Conservation (phyloP, 306 rosid species). For the Acacia melanoxylon region DNA sequence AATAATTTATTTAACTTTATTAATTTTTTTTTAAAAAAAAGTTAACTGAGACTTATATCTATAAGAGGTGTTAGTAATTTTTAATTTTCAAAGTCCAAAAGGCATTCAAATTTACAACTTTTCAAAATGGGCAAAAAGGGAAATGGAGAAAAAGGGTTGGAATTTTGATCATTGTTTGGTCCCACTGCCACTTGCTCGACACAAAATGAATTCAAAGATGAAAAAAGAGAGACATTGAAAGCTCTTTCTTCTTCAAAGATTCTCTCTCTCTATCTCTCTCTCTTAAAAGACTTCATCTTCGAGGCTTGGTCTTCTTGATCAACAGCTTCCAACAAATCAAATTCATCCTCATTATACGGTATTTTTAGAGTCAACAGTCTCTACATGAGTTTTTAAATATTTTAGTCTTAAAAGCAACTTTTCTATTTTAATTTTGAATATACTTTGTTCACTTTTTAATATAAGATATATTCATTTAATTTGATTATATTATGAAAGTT, state of each 20-base stretch:
- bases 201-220: neutral
- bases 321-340: too few species aligned
- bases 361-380: neutral
- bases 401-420: too few species aligned
- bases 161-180: constrained; percentile 10
- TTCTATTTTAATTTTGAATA: too few species aligned
- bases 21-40: too few species aligned
- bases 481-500: too few species aligned
- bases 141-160: neutral
- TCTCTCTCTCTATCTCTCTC: neutral
- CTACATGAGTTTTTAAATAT: neutral
- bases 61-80: accelerated
- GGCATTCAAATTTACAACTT: constrained; percentile 6
- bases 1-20: too few species aligned
- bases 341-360: neutral
- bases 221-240: neutral
- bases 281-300: neutral
- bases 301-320: neutral
- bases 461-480: too few species aligned
- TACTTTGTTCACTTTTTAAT: too few species aligned
- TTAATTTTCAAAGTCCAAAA: neutral
- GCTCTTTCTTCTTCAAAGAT: neutral
- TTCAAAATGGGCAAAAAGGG: neutral
- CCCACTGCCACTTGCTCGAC: constrained; percentile 7
- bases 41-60: accelerated